phyloP scores from a whole-genome alignment of 1,139 yeast genomes.

The Protomyces pachydermus region DNA sequence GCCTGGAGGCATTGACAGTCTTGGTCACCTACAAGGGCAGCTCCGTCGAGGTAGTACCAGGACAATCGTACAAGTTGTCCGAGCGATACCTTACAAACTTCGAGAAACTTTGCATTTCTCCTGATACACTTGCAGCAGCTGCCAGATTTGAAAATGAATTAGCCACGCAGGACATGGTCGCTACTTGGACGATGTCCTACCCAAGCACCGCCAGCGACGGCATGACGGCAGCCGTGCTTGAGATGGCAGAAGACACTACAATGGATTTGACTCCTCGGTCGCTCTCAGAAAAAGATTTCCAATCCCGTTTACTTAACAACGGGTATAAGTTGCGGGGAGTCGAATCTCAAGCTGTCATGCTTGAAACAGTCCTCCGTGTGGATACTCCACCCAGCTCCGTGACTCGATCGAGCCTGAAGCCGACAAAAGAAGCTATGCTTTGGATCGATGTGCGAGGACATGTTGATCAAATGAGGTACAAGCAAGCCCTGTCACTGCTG shows the following conservation, averaged over 20 bases:
- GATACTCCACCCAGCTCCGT: too few relatives aligned
- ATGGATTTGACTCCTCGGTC: background rate
- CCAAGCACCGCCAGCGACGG: slow-evolving; percentile 11
- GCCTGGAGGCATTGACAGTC: background rate
- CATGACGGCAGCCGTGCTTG: slow-evolving; percentile 8
- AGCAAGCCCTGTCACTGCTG: slow-evolving; percentile 1
- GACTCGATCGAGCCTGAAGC: too few relatives aligned
- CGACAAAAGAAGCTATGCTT: background rate
- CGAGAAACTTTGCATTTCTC: background rate
- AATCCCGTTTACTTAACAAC: background rate
- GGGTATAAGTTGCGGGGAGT: slow-evolving; percentile 5
- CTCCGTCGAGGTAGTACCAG: background rate
- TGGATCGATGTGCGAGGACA: slow-evolving; percentile 17
- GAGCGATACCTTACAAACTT: slow-evolving; percentile 5
- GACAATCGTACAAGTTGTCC: slow-evolving; percentile 6
- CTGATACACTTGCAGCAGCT: background rate
- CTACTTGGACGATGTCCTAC: background rate
- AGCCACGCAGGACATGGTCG: background rate
- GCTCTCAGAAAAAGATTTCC: background rate
- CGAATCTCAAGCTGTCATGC: background rate
- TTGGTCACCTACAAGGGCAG: background rate
- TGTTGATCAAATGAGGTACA: background rate
- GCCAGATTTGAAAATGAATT: background rate
- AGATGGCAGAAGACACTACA: background rate
- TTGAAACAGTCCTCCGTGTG: background rate